Conservation (phyloP, 139 green algal species). For the Closterium sp. region DNA sequence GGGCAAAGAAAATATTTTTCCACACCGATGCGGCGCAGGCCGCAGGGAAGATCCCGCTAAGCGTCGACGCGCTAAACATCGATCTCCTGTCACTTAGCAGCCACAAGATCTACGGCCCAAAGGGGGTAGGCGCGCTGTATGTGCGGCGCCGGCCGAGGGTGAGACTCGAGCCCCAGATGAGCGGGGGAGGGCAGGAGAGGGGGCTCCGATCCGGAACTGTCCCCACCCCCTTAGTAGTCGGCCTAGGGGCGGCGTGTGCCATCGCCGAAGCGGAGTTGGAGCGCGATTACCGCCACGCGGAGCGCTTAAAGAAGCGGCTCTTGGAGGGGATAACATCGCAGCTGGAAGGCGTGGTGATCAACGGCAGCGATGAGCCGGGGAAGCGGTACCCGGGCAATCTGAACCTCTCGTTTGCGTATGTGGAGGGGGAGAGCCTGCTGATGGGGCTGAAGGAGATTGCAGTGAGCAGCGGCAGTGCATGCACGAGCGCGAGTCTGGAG, state of each 20-base stretch:
- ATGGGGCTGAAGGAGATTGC: slow-evolving; percentile 97
- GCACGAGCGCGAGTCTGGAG: slow-evolving; percentile 92
- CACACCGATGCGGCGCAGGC: slow-evolving; percentile 83
- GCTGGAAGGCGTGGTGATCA: slow-evolving; percentile 79
- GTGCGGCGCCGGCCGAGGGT: slow-evolving; percentile 88
- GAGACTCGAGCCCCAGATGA: slow-evolving; percentile 91
- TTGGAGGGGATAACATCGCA: slow-evolving; percentile 73
- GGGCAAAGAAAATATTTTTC: slow-evolving; percentile 82
- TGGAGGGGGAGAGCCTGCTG: slow-evolving; percentile 83
- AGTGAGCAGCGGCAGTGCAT: slow-evolving; percentile 84
- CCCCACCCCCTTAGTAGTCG: slow-evolving; percentile 83
- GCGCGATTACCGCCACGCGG: slow-evolving; percentile 69
- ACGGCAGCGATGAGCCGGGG: slow-evolving; percentile 65
- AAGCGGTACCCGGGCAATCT: slow-evolving; percentile 84
- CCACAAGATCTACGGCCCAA: slow-evolving; percentile 99
- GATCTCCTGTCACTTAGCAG: slow-evolving; percentile 92
- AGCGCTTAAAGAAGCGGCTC: slow-evolving; percentile 72
- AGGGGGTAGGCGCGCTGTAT: slow-evolving; percentile 96
- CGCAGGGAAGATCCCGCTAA: slow-evolving; percentile 90
- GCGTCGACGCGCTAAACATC: slow-evolving; percentile 84
- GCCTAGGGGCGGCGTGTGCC: slow-evolving; percentile 82
- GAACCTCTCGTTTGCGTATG: slow-evolving; percentile 96
- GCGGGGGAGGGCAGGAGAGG: slow-evolving; percentile 83
- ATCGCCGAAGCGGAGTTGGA: slow-evolving; percentile 61
- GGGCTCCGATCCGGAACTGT: slow-evolving; percentile 85